Percentiles rank a stretch among this genome's conserved stretches.
phyloP scores from a whole-genome alignment of 176 grass and related monocot genomes.

The Oryza glaberrima region DNA sequence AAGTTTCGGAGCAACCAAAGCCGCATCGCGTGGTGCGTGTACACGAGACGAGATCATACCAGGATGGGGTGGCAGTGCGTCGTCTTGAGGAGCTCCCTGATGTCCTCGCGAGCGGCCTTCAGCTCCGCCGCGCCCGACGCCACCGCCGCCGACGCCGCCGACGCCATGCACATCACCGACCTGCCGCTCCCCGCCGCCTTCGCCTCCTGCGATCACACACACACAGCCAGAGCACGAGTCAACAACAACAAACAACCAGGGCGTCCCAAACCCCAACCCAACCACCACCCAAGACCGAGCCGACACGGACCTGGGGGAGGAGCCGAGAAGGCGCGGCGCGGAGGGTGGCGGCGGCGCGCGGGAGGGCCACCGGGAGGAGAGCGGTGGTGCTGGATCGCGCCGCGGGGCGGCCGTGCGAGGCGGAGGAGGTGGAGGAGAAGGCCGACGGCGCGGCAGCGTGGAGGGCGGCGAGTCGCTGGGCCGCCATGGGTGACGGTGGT shows the following conservation, averaged over 20 bases:
- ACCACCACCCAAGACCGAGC: neutral
- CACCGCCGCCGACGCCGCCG: constrained; percentile 16
- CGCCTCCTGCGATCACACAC: constrained; percentile 24
- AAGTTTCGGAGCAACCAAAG: neutral
- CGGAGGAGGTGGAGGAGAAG: too few species aligned
- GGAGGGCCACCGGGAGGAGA: constrained; percentile 24
- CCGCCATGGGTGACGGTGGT: constrained; percentile 54
- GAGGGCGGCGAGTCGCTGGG: constrained; percentile 60
- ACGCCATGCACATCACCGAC: constrained; percentile 52
- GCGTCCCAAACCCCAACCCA: neutral
- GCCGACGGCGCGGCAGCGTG: constrained; percentile 17
- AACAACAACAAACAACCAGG: constrained; percentile 7
- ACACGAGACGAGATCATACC: constrained; percentile 35
- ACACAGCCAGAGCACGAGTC: constrained; percentile 1
- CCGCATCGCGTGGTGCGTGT: neutral
- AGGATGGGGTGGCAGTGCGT: constrained; percentile 87
- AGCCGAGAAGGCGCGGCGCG: constrained; percentile 31
- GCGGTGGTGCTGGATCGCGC: constrained; percentile 28
- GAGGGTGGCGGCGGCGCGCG: constrained; percentile 21
- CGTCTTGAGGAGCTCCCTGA: constrained; percentile 72
- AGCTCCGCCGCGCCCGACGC: constrained; percentile 68
- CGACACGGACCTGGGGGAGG: constrained; percentile 53
- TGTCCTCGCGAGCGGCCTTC: constrained; percentile 84
- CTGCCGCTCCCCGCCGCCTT: constrained; percentile 32
- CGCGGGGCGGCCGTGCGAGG: constrained; percentile 9